phyloP scores from a whole-genome alignment of 768 basidiomycete genomes.

The Galerina sulciceps region DNA sequence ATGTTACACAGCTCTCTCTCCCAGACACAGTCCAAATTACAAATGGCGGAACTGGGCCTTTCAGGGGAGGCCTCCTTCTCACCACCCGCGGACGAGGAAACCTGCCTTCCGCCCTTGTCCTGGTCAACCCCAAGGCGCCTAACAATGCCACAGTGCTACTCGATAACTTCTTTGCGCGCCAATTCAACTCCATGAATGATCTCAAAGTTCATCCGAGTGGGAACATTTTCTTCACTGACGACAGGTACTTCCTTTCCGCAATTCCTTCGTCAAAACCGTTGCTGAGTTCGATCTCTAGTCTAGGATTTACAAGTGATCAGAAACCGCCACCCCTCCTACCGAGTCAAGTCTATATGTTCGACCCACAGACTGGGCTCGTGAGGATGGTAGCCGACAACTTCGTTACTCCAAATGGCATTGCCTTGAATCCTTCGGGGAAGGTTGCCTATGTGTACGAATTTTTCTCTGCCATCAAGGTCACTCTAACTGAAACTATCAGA shows the following conservation, averaged over 20 bases:
- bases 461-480: neutral
- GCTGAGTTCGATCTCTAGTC: conserved; percentile 38
- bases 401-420: conserved; percentile 71
- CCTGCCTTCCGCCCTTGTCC: conserved; percentile 60
- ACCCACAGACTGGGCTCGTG: conserved; percentile 64
- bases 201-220: conserved; percentile 69
- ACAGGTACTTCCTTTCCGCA: conserved; percentile 38
- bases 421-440: conserved; percentile 63
- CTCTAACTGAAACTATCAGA: conserved; percentile 26
- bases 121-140: conserved; percentile 67
- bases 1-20: conserved; percentile 51
- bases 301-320: conserved; percentile 66
- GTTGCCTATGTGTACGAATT: conserved; percentile 61
- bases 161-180: conserved; percentile 78
- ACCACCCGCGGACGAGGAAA: conserved; percentile 66
- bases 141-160: conserved; percentile 69
- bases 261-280: no score
- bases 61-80: conserved; percentile 58
- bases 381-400: conserved; percentile 77
- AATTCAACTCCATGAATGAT: conserved; percentile 84
- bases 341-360: conserved; percentile 77
- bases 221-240: conserved; percentile 74
- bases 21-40: conserved; percentile 66
- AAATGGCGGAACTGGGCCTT: conserved; percentile 69
- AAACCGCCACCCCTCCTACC: conserved; percentile 68